Base-by-base conservation (phyloP, 2,329 filamentous ascomycete species). In the Colletotrichum coccodes region DNA sequence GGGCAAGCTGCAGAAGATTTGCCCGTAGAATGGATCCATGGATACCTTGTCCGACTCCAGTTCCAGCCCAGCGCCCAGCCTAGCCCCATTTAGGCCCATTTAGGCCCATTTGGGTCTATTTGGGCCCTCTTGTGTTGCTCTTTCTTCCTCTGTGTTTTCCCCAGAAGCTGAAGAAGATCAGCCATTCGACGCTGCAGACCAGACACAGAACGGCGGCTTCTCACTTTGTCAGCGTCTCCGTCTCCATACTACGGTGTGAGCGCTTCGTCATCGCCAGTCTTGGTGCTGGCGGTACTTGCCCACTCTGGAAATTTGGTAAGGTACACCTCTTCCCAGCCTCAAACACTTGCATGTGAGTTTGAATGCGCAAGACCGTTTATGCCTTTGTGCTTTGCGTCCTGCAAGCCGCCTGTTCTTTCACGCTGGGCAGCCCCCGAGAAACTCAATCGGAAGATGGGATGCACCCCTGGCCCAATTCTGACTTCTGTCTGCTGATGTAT, bases 371-470 rank as follows among this genome's bases (percentile, higher is more conserved):
- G 1, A 3, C 23, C 12, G 21, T 47, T 47, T 26, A n/a, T n/a
- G 21, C 44, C 23, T 14, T 44, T 46, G 21, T 23, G 42, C 21
- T 23, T 23, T 46, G 42, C 7, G 21, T 6, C 9, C 9, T 11
- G 28, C 18, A 2, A 14, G 28, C 28, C 28, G 28, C n/a, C 49
- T 21, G 18, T 21, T 47, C 21, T 16, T 9, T 63, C 38, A 32
- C 21, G 7, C 16, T 26, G 28, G 59, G 64, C 50, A 50, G 44
- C 60, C 46, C 53, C 60, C 18, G 26, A 53, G 4, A 65, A 61
- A 68, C 47, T 65, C 65, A 68, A 65, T 60, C 47, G 38, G 40
- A 65, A 50, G 34, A 60, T 68, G 49, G 61, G 61, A 68, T 32
- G 54, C 46, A 32, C 40, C 34, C 38, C 42, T 16, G 53, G 30